Base-by-base conservation (phyloP, 257 asterid species). In the Buddleja alternifolia region DNA sequence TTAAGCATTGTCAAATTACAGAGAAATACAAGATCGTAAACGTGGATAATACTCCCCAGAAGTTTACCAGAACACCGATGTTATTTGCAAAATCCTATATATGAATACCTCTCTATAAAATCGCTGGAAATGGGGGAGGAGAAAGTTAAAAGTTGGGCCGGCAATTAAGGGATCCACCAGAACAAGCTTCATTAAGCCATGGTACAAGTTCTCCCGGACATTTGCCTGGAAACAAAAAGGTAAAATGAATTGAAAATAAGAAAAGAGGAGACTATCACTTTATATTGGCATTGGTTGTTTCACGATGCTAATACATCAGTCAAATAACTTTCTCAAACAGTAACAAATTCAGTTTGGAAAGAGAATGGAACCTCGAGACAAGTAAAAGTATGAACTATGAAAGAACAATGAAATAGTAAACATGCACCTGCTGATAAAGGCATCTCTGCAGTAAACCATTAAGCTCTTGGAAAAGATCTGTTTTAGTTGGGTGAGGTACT, bases 371-470 rank as follows among this genome's bases (percentile, higher is more conserved):
- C 60, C 54, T 32, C 25, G 21, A 48, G 63, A 46, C 41, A 55
- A 53, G 23, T 15, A 46, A 20, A 77, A 23, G 48, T 24, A 65
- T 52, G 52, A 60, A 60, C 11, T 20, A 4, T 16, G 60, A 52
- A 20, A 75, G 63, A 29, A 34, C 44, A 67, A 57, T 60, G 58
- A 61, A 68, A 24, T 60, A 32, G 59, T 66, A 24, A 67, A 36
- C 34, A 34, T 37, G 53, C 59, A 88, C 97, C 96, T 90, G 96
- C 85, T 88, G 97, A 78, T 83, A 86, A 56, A 90, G 92, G 76
- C 96, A 88, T 81, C 96, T 82, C 81, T 88, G 96, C 62, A 90
- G 82, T 82, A 88, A 82, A 68, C 97, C 86, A 79, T 86, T 86
- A 61, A 90, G 88, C 80, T 90, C 97, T 68, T 67, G 88, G 79